Evolutionary conservation across 2,329 filamentous ascomycete genomes (phyloP), one percentile per base, ranked within the genome.

Genomic region (Zymoseptoria passerinii): DNA sequence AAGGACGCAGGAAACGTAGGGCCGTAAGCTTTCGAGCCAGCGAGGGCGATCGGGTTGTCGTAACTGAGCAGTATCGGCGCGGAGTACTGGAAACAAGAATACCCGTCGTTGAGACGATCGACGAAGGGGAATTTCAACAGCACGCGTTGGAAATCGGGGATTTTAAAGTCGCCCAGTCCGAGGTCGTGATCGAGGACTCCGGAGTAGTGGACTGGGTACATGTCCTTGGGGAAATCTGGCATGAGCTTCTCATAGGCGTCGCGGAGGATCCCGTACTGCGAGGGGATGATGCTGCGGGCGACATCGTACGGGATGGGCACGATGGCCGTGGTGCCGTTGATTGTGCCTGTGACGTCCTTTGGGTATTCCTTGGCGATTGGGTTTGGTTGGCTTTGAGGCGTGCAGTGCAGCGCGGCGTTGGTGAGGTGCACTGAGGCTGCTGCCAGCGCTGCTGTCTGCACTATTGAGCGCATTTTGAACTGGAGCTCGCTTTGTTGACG

Each of bases 301-400:
- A 58, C 54, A 1, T 51, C 49, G 56, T 58, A 58, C 8, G 58
- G 56, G 27, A 62, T 60, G n/a, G 61, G 61, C 16, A 62, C 54
- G 53, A 62, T 62, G 29, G 54, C 61, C 18, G 58, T 58, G 6
- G 61, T 62, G 20, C 61, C 61, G 48, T 62, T 62, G 58, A 62
- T 57, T 1, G 61, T 62, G 27, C 61, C 61, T 9, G 61, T 62
- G 27, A 59, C 54, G 8, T 61, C 54, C 6, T 50, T 58, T 9
- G 54, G 58, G 28, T 58, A 53, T 4, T 56, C 48, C 20, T 55
- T 54, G 18, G 55, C 58, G 20, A 61, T 61, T 3, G 61, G 61
- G 53, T 61, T 61, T n/a, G 61, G 58, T 29, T 62, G 61, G 18
- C 55, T 57, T 50, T 60, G 48, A n/a, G 53, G 50, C 44, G 50